Base-by-base conservation (phyloP, 768 basidiomycete species). In the Chiua virens region DNA sequence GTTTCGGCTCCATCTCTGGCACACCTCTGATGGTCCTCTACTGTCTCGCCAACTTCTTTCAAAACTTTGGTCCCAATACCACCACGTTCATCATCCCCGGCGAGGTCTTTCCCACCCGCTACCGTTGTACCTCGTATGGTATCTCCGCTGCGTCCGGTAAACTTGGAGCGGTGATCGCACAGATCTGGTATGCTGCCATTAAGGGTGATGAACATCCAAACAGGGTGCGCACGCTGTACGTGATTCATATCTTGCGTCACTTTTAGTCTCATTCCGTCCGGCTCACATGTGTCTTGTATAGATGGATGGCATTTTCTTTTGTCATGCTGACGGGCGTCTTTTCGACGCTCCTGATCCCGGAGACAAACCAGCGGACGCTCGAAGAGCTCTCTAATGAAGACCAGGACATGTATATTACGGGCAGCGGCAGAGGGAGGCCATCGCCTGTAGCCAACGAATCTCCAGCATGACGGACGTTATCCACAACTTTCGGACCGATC, bases 91-190 rank as follows among this genome's bases (percentile, higher is more conserved):
- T 90, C 49, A 73, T 91, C 13, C 88, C 90, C 0, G 87, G 86
- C 44, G 90, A 92, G 64, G 78, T 75, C 27, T 92, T 90, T 80
- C 90, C 90, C 2, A 92, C 90, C 2, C 86, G 89, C 42, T 90
- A 91, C 68, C 82, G 90, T 45, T 87, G 86, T 5, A 89, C 88
- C 4, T 84, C 79, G 7, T 86, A 90, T 60, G 90, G 90, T 66
- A 89, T 92, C 58, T 83, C 84, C 14, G 90, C 90, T 2, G 90
- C 87, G 9, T 78, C 75, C 42, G 90, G 90, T 22, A 92, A 92
- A 68, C 72, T 88, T 40, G 90, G 90, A 22, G 90, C 90, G 40
- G 81, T 92, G 63, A 67, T 90, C 32, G 79, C 88, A 5, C 86
- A 89, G 63, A 80, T 90, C 45, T 4, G 38, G 5, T 47, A 53